Evolutionary conservation across 805 yeast species (phyloP), one percentile per base, ranked within the genome.

Genomic region (Pichia insulana): DNA sequence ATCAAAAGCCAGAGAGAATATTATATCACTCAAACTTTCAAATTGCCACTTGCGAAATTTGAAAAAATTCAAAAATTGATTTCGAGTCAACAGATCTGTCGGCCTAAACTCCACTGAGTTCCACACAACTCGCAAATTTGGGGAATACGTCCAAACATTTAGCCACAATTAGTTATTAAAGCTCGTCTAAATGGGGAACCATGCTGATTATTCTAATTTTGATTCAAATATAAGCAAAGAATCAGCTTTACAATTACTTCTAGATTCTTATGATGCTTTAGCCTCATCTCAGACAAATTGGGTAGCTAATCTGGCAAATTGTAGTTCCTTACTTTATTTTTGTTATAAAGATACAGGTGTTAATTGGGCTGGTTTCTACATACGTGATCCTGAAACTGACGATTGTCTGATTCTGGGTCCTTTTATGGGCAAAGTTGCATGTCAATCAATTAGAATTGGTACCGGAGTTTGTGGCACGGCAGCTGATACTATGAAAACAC

Each of bases 381-480:
- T 84, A 2, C 50, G 69, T 15, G 70, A 75, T 41, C 59, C 66
- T 3, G 54, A 58, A 11, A 58, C 55, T 20, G 37, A 51, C 1
- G 37, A 58, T 1, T 77, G 72, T 53, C 66, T 92, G 40, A 70
- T 85, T 18, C 66, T 90, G 31, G 98, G 94, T 0, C 98, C 98
- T 12, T 90, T 90, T 61, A 95, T 86, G 61, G 98, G 98, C 4
- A 87, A 87, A 60, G 97, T 90, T 3, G 97, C 97, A 0, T 90
- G 98, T 55, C 97, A 92, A 61, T 64, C 65, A 22, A 92, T 90
- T 44, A 56, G 65, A 43, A 65, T 82, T 40, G 96, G 96, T 4
- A 70, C 65, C 45, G 98, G 98, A 12, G 97, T 90, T 0, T 92
- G 97, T 64, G 97, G 98, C 5, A 65, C 75, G 1, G 95, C 96